Evolutionary conservation across 495 filamentous ascomycete genomes (phyloP), one percentile per base, ranked within the genome.

Genomic region (Xylaria palmicola): DNA sequence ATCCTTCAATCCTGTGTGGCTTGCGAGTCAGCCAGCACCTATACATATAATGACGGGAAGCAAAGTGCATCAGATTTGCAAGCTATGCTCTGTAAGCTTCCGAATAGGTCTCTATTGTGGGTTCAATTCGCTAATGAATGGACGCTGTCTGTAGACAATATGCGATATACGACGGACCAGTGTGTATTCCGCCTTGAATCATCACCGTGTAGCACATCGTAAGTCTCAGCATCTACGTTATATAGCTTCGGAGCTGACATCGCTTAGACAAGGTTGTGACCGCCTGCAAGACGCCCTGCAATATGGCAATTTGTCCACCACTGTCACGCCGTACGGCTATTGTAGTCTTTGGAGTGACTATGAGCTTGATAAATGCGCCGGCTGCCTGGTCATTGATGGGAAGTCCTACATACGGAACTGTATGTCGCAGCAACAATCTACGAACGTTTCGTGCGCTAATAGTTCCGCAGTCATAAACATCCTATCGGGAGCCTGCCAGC

Each of bases 401-500:
- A 59, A 63, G 24, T 27, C 67, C 43, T 76, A 71, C 22, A 36
- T 78, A 10, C 69, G 68, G 64, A 82, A 81, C 65, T 81, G 75
- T 75, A 52, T 53, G 62, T 63, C 32, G 29, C 29, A 15, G 47
- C 12, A 13, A 41, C 7, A 17, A 41, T 13, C 26, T 54, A 10
- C 9, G 9, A 20, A 6, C n/a, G 4, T 6, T 17, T 22, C 37
- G 29, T 34, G 37, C 36, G 15, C 62, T 68, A 56, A 69, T 44
- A 3, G 22, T 17, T 17, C n/a, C 10, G 30, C 45, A 76, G 75
- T 68, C 62, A 56, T 84, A 52, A 72, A 68, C 27, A 71, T 81
- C 24, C 65, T 84, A 10, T 68, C 81, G 43, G 79, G 79, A 6
- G 79, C 75, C 20, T 84, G 81, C 62, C 62, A 67, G 34, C 74